Evolutionary conservation across 148 eudicot genomes (phyloP).

Genomic region (Amaranthus hypochondriacus): DNA sequence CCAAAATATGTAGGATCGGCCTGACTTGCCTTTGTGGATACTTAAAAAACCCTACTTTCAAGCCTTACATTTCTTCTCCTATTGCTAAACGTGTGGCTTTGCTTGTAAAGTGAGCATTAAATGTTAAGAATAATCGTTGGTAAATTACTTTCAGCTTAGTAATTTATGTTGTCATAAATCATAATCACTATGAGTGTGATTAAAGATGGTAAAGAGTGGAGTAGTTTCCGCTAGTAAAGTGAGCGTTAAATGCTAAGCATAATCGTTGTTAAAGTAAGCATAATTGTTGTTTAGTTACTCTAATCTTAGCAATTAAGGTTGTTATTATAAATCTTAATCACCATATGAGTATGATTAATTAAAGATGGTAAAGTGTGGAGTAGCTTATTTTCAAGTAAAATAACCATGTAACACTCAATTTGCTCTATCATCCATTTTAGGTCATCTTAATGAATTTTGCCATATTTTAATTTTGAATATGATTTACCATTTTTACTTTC

Average conservation of each 20-base stretch:
- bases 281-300: too few species aligned
- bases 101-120: constrained; percentile 26
- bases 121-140: constrained; percentile 12
- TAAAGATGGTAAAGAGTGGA: too few species aligned
- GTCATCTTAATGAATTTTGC: background rate
- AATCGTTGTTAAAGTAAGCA: too few species aligned
- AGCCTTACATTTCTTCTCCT: constrained; percentile 29
- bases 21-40: constrained; percentile 28
- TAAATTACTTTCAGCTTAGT: background rate
- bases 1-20: too few species aligned
- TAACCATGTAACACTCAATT: too few species aligned
- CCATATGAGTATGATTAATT: background rate
- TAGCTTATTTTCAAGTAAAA: too few species aligned
- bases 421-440: background rate
- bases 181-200: too few species aligned
- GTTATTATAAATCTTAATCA: background rate
- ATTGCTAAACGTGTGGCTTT: constrained; percentile 33
- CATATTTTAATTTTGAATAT: too few species aligned
- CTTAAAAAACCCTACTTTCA: constrained; percentile 26
- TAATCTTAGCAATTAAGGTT: too few species aligned
- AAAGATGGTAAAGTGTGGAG: background rate
- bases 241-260: too few species aligned
- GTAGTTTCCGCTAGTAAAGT: too few species aligned
- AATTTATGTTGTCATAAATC: background rate
- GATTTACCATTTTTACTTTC: background rate